Evolutionary conservation across 176 grass and related monocot species (phyloP).

Genomic region (Oropetium thomaeum): DNA sequence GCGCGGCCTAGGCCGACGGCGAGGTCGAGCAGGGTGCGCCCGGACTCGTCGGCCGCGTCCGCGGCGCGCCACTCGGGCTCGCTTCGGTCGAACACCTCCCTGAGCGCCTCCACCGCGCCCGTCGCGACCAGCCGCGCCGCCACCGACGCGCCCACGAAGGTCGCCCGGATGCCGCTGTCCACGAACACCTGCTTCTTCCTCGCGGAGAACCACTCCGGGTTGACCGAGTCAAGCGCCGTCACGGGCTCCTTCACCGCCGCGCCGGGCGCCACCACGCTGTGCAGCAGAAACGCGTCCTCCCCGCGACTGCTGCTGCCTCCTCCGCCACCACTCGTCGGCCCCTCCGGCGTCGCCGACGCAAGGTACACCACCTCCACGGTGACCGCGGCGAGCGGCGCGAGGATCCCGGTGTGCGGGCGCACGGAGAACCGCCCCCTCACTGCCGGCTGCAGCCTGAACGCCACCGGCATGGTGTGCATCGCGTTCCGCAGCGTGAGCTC

Average conservation of each 20-base stretch:
- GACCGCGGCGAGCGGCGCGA: conserved; percentile 59
- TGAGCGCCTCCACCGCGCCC: conserved; percentile 51
- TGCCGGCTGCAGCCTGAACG: conserved; percentile 59
- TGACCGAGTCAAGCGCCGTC: conserved; percentile 45
- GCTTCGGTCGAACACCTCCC: conserved; percentile 65
- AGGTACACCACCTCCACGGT: conserved; percentile 53
- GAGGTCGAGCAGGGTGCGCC: conserved; percentile 54
- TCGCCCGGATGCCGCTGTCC: conserved; percentile 55
- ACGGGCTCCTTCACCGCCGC: conserved; percentile 41
- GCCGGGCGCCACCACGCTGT: conserved; percentile 69
- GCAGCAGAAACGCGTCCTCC: conserved; percentile 66
- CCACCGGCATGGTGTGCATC: conserved; percentile 91
- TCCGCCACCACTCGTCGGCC: not conserved
- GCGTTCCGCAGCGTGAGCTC: conserved; percentile 62
- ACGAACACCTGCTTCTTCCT: conserved; percentile 75
- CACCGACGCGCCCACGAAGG: conserved; percentile 60
- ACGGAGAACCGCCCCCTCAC: conserved; percentile 42
- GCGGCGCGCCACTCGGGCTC: conserved; percentile 58
- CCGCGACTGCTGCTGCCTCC: conserved; percentile 16
- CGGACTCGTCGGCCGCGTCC: conserved; percentile 44
- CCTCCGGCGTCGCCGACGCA: conserved; percentile 4
- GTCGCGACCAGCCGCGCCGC: conserved; percentile 34
- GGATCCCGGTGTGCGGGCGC: conserved; percentile 60
- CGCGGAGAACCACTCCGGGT: conserved; percentile 69
- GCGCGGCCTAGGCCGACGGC: conserved; percentile 56